Base-by-base conservation (phyloP, 768 basidiomycete genomes). In the Amyloporia xantha region DNA sequence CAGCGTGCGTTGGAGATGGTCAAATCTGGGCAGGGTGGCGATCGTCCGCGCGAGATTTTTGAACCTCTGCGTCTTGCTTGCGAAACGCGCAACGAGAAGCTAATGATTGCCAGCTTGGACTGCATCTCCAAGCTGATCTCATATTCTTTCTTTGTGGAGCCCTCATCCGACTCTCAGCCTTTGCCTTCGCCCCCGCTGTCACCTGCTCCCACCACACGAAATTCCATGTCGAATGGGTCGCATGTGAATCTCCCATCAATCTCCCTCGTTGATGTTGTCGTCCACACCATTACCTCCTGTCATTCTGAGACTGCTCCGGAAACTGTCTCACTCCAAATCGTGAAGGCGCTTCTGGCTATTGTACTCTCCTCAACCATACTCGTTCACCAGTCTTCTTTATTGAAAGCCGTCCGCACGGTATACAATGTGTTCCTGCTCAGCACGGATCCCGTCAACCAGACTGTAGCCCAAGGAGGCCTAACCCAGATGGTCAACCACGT, bases 401-500 rank as follows among this genome's bases (percentile, higher is more conserved):
- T 99, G 56, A 97, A 97, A 66, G 92, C 93, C 24, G 90, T 99
- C 26, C 80, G 96, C 41, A 97, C 96, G 17, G 96, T 99, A 3
- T 99, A 98, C 71, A 98, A 99, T 64, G 85, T 99, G 51, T 99
- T 98, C 65, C 74, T 99, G 23, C 75, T 98, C 51, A 93, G 91
- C 58, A 75, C 78, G 19, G 91, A 95, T 60, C 78, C 86, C 4
- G 87, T 93, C 43, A 98, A 95, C 57, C 96, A 98, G 68, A 94
- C 90, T 73, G 95, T 99, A 30, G 96, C 96, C 15, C 96, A 99
- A 66, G 96, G 95, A 17, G 92, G 94, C 15, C 77, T 99, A 15
- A 93, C 92, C 0, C 96, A 99, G 66, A 98, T 99, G 84, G 93
- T 98, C 2, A 88, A 96, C 59, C 94, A 97, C 60, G 83, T 98